Percentiles rank a stretch among this genome's conserved stretches.
These are phyloP conservation scores for Maudiozyma turicensis DNA, from an alignment of 805 yeast genomes.

Conservation along the genomic window DNA sequence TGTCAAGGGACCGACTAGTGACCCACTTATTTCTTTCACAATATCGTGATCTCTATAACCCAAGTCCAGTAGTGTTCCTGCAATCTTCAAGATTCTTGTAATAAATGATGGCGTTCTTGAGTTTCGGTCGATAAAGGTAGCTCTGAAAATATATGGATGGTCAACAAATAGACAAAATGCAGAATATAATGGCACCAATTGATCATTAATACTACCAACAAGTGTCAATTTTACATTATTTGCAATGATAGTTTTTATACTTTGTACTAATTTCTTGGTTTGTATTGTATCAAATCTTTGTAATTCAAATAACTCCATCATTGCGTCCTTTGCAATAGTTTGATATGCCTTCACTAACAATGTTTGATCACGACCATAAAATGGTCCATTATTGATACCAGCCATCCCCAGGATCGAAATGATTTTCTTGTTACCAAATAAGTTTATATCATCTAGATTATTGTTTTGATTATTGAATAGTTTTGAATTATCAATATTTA, in stretches of 20 bases:
- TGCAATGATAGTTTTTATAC: conserved; percentile 52
- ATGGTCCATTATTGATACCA: conserved; percentile 90
- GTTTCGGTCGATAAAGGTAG: conserved; percentile 79
- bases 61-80: conserved; percentile 61
- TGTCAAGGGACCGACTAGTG: conserved; percentile 81
- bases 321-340: conserved; percentile 79
- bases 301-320: conserved; percentile 79
- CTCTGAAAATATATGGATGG: conserved; percentile 86
- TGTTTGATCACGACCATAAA: conserved; percentile 82
- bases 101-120: conserved; percentile 75
- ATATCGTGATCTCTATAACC: conserved; percentile 84
- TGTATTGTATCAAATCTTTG: conserved; percentile 68
- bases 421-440: conserved; percentile 28
- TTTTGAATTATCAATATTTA: conserved; percentile 28
- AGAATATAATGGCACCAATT: conserved; percentile 85
- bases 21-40: conserved; percentile 67
- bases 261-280: conserved; percentile 58
- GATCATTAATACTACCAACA: conserved; percentile 89
- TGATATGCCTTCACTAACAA: conserved; percentile 81
- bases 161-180: conserved; percentile 70
- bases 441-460: conserved; percentile 4
- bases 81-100: conserved; percentile 59
- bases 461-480: conserved; percentile 10
- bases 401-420: conserved; percentile 89
- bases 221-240: conserved; percentile 70